Base-by-base conservation (phyloP, 2,329 filamentous ascomycete species). In the Pleomassaria siparia region DNA sequence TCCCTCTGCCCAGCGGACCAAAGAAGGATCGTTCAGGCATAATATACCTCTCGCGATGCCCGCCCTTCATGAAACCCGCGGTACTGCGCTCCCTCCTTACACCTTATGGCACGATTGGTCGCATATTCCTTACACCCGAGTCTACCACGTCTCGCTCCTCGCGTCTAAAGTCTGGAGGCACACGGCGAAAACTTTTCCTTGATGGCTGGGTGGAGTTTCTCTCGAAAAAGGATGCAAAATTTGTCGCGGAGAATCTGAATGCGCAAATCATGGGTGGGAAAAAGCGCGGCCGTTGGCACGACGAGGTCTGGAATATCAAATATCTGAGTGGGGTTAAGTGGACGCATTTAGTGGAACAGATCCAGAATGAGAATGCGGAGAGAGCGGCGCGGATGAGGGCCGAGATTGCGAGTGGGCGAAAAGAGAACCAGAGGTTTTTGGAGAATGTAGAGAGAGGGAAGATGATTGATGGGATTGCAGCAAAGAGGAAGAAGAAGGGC, bases 141-240 rank as follows among this genome's bases (percentile, higher is more conserved):
- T 85, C 90, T 63, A 80, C 84, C 0, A 70, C 80, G 3, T 78
- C 80, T 5, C 87, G 89, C 58, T 75, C 81, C 7, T 80, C 83
- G 21, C 85, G 89, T 24, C 78, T 91, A 11, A 80, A 81, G 45
- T 80, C 79, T 42, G 89, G 90, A 42, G 89, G 89, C 49, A 94
- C 92, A 74, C 91, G 91, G 74, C 90, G 91, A 71, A 82, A 84
- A 50, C 82, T 82, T n/a, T 94, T 84, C 72, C 86, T 83, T 3
- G 90, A 95, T 70, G 90, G 89, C 37, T 95, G 89, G 89, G 83
- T 94, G 22, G 90, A 95, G 69, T 95, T 92, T 61, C 70, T 83
- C 28, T 78, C 80, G 53, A 94, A 94, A 71, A 79, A 80, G 54
- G 85, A 91, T 53, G 89, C 89, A 28, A 90, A 91, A 68, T 76